A percentile compares a stretch with the other conserved stretches of the same genome.
These are phyloP conservation scores for Colletotrichum melonis DNA, from an alignment of 2,329 filamentous ascomycete genomes.

Conservation along the genomic window DNA sequence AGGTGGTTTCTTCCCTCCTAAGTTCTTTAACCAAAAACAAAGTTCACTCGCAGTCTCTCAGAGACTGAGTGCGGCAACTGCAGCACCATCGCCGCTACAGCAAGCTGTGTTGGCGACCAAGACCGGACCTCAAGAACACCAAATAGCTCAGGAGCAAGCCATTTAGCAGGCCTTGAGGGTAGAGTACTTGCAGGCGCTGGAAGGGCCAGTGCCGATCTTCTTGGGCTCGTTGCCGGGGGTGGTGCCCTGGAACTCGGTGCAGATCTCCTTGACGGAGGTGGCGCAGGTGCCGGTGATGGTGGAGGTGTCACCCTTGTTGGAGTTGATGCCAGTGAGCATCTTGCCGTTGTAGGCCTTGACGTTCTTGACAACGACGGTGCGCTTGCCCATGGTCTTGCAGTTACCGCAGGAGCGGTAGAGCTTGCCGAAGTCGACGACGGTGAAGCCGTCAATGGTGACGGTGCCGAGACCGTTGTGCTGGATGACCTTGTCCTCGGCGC, in stretches of 20 bases:
- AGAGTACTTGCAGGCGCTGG: slow-evolving; percentile 27
- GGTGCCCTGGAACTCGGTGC: slow-evolving; percentile 37
- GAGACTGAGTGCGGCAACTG: slow-evolving; percentile 8
- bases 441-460: slow-evolving; percentile 36
- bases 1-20: slow-evolving; percentile 6
- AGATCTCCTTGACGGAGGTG: slow-evolving; percentile 36
- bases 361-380: slow-evolving; percentile 37
- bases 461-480: slow-evolving; percentile 37
- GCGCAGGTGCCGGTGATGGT: slow-evolving; percentile 36
- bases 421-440: slow-evolving; percentile 36
- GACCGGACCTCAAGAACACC: background rate
- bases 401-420: slow-evolving; percentile 37
- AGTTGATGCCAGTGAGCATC: slow-evolving; percentile 37
- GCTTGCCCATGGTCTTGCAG: slow-evolving; percentile 36
- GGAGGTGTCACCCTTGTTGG: slow-evolving; percentile 36
- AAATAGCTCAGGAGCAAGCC: background rate
- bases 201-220: slow-evolving; percentile 17
- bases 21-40: slow-evolving; percentile 26
- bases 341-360: slow-evolving; percentile 38
- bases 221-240: slow-evolving; percentile 36
- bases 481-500: slow-evolving; percentile 35
- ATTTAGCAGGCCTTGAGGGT: slow-evolving; percentile 34
- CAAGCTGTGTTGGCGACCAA: background rate
- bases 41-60: slow-evolving; percentile 16
- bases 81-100: background rate